These are phyloP conservation scores for Fusarium sp. DNA, from an alignment of 2,329 filamentous ascomycete genomes.

Conservation along the genomic window DNA sequence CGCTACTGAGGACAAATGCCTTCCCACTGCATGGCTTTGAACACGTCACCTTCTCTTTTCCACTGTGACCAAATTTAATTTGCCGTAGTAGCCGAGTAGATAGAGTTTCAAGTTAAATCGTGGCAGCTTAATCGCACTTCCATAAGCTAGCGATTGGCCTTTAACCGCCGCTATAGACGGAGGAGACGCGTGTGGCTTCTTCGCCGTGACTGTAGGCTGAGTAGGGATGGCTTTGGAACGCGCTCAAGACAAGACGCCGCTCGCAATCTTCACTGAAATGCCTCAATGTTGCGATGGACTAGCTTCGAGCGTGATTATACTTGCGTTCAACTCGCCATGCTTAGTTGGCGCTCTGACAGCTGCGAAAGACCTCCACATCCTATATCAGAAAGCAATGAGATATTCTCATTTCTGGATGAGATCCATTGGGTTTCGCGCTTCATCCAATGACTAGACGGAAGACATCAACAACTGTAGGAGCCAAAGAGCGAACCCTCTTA, in stretches of 20 bases:
- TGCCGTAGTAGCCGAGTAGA: accelerated
- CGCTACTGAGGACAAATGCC: neutral
- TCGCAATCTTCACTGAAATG: neutral
- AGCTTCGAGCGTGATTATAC: neutral
- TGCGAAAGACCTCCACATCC: neutral
- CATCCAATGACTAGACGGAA: neutral
- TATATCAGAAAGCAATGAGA: neutral
- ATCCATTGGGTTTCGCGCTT: neutral
- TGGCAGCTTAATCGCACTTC: neutral
- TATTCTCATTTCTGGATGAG: neutral
- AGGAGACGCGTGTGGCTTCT: neutral
- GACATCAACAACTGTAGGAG: neutral
- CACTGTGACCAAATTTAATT: neutral
- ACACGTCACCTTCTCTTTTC: neutral
- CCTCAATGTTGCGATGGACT: neutral
- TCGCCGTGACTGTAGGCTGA: neutral
- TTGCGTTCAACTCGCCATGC: neutral
- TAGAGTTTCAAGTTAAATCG: neutral
- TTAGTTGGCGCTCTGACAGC: neutral
- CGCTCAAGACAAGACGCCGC: neutral
- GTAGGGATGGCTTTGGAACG: neutral
- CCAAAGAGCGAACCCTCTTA: neutral
- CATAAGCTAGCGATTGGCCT: neutral
- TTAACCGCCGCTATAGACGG: neutral
- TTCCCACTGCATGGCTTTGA: neutral